Evolutionary conservation across 148 eudicot genomes (phyloP).

Genomic region (Spergularia bocconei): DNA sequence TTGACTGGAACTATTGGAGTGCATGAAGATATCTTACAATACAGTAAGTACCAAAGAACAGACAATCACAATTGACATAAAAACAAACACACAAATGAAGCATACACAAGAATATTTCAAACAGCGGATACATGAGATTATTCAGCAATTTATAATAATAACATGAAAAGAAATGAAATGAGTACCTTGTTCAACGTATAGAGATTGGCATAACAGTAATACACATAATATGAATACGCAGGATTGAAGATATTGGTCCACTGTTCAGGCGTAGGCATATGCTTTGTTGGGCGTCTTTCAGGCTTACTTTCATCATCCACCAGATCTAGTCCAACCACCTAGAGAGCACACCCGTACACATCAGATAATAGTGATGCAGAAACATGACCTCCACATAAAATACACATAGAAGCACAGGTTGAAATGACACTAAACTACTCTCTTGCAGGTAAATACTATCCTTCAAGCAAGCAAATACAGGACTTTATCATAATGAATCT

Average conservation of each 20-base stretch:
- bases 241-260: conserved; percentile 98
- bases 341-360: conserved; percentile 10
- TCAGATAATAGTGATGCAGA: neutral
- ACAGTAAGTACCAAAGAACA: neutral
- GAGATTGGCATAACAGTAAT: conserved; percentile 98
- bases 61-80: neutral
- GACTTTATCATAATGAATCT: neutral
- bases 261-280: conserved; percentile 95
- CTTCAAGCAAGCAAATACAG: neutral
- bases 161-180: neutral
- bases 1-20: neutral
- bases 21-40: neutral
- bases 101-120: neutral
- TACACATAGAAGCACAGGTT: neutral
- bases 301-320: conserved; percentile 99
- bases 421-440: neutral
- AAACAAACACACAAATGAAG: neutral
- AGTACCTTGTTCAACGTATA: conserved; percentile 91
- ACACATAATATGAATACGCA: conserved; percentile 84
- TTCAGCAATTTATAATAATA: neutral
- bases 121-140: too few relatives aligned
- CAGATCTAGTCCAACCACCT: conserved; percentile 97
- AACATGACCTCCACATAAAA: neutral
- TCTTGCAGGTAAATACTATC: neutral
- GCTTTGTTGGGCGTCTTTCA: conserved; percentile 97